Percentiles rank a stretch among this genome's conserved stretches.
Conservation (phyloP, 371 early-diverging fungal species). For the Mucor lusitanicus region DNA sequence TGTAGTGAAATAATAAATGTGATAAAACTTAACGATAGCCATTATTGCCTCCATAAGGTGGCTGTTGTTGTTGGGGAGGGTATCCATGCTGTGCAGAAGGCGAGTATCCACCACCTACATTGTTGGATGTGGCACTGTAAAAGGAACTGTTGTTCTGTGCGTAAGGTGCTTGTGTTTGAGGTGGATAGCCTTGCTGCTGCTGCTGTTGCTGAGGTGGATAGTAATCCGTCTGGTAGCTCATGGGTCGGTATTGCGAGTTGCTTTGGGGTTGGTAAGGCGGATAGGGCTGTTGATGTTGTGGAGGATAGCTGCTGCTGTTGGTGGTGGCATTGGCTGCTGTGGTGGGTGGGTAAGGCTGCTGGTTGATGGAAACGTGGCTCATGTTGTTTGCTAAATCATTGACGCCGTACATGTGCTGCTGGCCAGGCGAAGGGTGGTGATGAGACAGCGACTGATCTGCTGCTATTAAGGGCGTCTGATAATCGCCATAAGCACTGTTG, state of each 20-base stretch:
- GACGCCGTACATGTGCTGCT: slow-evolving; percentile 8
- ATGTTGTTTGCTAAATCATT: slow-evolving; percentile 19
- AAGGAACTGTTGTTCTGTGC: slow-evolving; percentile 8
- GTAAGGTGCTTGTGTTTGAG: not conserved
- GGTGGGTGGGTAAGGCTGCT: slow-evolving; percentile 4
- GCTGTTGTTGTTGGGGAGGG: slow-evolving; percentile 17
- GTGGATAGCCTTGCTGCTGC: not conserved
- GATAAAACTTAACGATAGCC: slow-evolving; percentile 7
- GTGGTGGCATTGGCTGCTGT: not conserved
- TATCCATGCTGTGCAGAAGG: slow-evolving; percentile 21
- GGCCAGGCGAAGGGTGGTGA: not conserved
- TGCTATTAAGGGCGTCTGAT: slow-evolving; percentile 8
- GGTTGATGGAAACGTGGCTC: slow-evolving; percentile 16
- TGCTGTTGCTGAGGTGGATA: slow-evolving; percentile 9
- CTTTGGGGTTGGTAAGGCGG: slow-evolving; percentile 2
- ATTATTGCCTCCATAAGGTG: slow-evolving; percentile 6
- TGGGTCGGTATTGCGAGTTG: not conserved
- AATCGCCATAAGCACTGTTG: not conserved
- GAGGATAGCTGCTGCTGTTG: not conserved
- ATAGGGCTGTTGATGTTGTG: slow-evolving; percentile 7
- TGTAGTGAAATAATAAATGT: not conserved
- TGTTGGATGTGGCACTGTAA: slow-evolving; percentile 5
- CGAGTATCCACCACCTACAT: slow-evolving; percentile 13
- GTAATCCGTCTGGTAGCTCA: slow-evolving; percentile 2
- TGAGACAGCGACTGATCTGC: not conserved